phyloP scores from a whole-genome alignment of 2,329 filamentous ascomycete genomes.

The Fonsecaea nubica region DNA sequence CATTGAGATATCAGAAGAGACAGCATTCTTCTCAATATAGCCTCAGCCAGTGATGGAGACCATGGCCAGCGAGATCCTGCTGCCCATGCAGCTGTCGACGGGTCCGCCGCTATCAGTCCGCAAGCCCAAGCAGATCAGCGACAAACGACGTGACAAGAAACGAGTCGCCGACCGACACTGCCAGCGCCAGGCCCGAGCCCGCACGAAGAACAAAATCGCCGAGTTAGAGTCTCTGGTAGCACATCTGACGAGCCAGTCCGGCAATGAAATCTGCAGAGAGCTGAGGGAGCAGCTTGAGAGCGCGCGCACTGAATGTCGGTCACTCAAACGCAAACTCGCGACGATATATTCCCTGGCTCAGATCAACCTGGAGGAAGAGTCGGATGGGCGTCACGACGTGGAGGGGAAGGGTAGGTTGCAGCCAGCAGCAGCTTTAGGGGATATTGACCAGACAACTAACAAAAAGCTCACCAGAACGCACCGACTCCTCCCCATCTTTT shows the following conservation, averaged over 20 bases:
- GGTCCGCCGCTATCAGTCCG: neutral
- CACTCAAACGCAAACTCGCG: conserved; percentile 6
- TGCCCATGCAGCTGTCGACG: neutral
- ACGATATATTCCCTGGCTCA: conserved; percentile 9
- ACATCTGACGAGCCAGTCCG: conserved; percentile 9
- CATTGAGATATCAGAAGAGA: neutral
- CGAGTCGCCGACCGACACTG: conserved; percentile 12
- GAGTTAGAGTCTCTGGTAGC: conserved; percentile 14
- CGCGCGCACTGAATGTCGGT: neutral
- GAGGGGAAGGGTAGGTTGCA: neutral
- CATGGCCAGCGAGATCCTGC: neutral
- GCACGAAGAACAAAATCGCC: conserved; percentile 22
- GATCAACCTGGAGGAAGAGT: neutral
- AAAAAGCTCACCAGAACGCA: neutral
- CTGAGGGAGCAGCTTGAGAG: conserved; percentile 12
- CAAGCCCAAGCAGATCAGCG: conserved; percentile 10
- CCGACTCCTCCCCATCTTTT: neutral
- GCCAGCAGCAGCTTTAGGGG: neutral
- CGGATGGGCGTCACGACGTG: neutral
- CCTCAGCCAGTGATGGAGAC: conserved; percentile 7
- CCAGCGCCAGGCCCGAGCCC: conserved; percentile 19
- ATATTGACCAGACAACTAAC: neutral
- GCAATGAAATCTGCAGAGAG: conserved; percentile 15
- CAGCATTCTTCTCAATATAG: neutral
- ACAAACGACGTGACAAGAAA: conserved; percentile 15